These are phyloP conservation scores for Arthonia radiata DNA, from an alignment of 495 filamentous ascomycete species.

Conservation along the genomic window DNA sequence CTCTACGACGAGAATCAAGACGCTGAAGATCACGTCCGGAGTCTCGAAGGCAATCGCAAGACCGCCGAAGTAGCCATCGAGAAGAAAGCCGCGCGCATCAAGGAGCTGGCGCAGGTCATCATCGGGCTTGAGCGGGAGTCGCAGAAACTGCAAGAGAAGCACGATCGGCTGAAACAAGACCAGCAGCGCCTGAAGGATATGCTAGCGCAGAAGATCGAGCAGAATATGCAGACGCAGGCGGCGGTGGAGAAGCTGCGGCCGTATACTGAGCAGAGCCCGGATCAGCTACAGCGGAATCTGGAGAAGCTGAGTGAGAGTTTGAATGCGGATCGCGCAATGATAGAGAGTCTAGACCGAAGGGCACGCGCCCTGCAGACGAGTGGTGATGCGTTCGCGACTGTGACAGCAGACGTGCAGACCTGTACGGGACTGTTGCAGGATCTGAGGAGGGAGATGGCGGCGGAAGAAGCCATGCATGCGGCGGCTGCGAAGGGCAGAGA, in stretches of 20 bases:
- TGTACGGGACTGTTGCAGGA: slow-evolving; percentile 80
- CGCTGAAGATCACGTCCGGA: slow-evolving; percentile 51
- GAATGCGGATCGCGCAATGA: slow-evolving; percentile 48
- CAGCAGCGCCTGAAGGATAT: slow-evolving; percentile 42
- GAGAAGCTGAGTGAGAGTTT: slow-evolving; percentile 58
- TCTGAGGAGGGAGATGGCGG: slow-evolving; percentile 53
- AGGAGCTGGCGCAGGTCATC: slow-evolving; percentile 57
- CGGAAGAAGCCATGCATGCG: slow-evolving; percentile 69
- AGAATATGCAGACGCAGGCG: slow-evolving; percentile 29
- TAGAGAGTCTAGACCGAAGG: slow-evolving; percentile 66
- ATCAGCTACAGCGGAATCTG: slow-evolving; percentile 55
- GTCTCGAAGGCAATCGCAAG: slow-evolving; percentile 51
- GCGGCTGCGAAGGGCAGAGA: slow-evolving; percentile 61
- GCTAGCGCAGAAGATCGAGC: slow-evolving; percentile 59
- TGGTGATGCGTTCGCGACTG: slow-evolving; percentile 64
- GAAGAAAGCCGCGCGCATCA: slow-evolving; percentile 61
- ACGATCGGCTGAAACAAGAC: slow-evolving; percentile 50
- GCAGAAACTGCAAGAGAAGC: slow-evolving; percentile 47
- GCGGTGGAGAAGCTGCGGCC: slow-evolving; percentile 73
- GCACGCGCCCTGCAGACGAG: slow-evolving; percentile 78
- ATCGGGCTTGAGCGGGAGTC: slow-evolving; percentile 54
- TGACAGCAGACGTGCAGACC: slow-evolving; percentile 55
- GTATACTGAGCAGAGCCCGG: slow-evolving; percentile 72
- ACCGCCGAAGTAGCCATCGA: slow-evolving; percentile 53
- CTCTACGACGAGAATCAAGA: slow-evolving; percentile 67